These are phyloP conservation scores for Amanita thiersii DNA, from an alignment of 768 basidiomycete genomes.

Conservation along the genomic window DNA sequence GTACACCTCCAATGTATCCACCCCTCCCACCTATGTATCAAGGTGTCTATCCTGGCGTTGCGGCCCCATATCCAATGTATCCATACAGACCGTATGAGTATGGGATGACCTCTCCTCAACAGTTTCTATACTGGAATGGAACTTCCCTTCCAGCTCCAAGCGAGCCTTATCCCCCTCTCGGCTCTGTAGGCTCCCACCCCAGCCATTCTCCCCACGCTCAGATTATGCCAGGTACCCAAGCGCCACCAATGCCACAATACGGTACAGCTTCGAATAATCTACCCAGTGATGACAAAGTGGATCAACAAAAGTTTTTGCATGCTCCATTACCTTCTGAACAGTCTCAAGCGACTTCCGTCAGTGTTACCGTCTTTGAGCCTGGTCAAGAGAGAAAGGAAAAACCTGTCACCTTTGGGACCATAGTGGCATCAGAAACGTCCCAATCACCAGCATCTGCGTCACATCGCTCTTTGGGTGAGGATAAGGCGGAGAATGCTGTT, in stretches of 20 bases:
- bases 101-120: slow-evolving; percentile 9
- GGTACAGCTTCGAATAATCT: neutral
- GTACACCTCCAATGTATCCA: slow-evolving; percentile 8
- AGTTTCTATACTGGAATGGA: slow-evolving; percentile 4
- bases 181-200: neutral
- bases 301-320: slow-evolving; percentile 3
- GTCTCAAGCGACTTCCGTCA: slow-evolving; percentile 26
- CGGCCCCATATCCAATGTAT: slow-evolving; percentile 10
- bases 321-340: slow-evolving; percentile 12
- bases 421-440: slow-evolving; percentile 22
- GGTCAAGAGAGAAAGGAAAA: slow-evolving; percentile 11
- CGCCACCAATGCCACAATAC: slow-evolving; percentile 13
- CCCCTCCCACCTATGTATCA: slow-evolving; percentile 11
- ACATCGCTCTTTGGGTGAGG: neutral
- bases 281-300: neutral
- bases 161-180: slow-evolving; percentile 1
- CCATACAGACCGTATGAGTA: slow-evolving; percentile 15
- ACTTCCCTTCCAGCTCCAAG: neutral
- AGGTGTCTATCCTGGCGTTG: slow-evolving; percentile 8
- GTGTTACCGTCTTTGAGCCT: slow-evolving; percentile 14
- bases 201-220: neutral
- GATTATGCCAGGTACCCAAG: slow-evolving; percentile 10
- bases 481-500: neutral
- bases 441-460: slow-evolving; percentile 17
- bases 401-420: slow-evolving; percentile 47